Conservation (phyloP, 441 rosid genomes). For the Populus trichocarpa region DNA sequence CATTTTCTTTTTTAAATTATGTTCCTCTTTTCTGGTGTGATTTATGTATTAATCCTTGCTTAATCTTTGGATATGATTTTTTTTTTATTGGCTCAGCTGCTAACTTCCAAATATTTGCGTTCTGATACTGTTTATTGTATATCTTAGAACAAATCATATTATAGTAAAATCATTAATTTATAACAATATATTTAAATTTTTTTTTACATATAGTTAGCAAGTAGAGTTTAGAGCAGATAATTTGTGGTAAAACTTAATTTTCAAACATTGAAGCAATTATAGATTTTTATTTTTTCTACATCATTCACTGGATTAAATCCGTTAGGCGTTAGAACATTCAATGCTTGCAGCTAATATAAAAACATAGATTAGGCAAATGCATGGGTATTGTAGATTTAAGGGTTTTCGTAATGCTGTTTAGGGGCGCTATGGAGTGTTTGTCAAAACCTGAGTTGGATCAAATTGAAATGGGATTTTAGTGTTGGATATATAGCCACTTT, state of each 20-base stretch:
- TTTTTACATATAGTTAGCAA: too few species aligned
- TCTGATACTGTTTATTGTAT: too few species aligned
- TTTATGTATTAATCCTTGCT: background rate
- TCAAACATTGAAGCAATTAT: background rate
- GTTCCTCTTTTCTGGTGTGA: background rate
- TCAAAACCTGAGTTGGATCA: background rate
- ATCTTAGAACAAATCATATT: background rate
- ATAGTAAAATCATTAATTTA: background rate
- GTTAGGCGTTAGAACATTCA: too few species aligned
- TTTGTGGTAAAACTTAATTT: background rate
- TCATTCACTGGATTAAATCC: too few species aligned
- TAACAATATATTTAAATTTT: too few species aligned
- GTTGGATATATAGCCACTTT: background rate
- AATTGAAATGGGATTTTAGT: background rate
- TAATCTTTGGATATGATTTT: background rate
- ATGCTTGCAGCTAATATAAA: background rate
- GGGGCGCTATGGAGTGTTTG: background rate
- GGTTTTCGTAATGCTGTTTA: background rate
- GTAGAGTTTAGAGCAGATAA: too few species aligned
- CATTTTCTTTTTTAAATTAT: background rate
- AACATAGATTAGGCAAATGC: background rate
- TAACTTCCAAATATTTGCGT: too few species aligned
- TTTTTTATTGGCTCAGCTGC: background rate
- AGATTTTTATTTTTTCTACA: too few species aligned
- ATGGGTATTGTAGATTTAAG: background rate